Evolutionary conservation across 1,284 basidiomycete genomes (phyloP), one percentile per base, ranked within the genome.

Genomic region (Trichosporon sp.): DNA sequence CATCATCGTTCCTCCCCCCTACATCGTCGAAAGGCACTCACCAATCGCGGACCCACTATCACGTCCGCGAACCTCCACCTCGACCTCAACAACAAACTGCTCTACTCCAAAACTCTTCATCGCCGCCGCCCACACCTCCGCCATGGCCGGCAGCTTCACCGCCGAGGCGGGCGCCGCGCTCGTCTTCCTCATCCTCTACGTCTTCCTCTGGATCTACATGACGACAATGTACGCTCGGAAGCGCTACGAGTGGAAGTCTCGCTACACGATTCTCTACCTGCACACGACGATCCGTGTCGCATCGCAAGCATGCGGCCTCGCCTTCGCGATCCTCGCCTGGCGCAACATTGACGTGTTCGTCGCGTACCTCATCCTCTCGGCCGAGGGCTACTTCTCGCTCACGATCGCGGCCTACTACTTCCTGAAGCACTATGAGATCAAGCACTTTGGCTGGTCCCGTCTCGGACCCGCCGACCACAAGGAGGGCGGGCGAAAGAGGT

Each of bases 311-410:
- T 72, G 71, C 54, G 73, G 73, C 0, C 63, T 72, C 11, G 71
- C 69, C 3, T 74, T 74, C 21, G 73, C 71, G 6, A 51, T 74
- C 32, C 65, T 73, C 5, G 65, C 68, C 8, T 75, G 71, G 71
- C 16, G 65, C n/a, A 73, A 73, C 67, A 26, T 69, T 6, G 46
- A 71, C 65, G 70, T 75, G 6, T 73, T 75, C 21, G 67, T 75
- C 51, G 75, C 76, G 7, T 77, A 76, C 70, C 74, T 78, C 70
- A 70, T 78, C 63, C 73, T 78, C 63, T 70, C 70, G 10, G 78
- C 78, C 19, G 78, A 79, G 59, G 78, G 78, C n/a, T 79, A 79
- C 72, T 79, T 79, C 46, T 77, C 76, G 31, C 73, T 79, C 63
- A 74, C 73, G 16, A 70, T 74, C n/a, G 73, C 73, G 8, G 48